Evolutionary conservation across 2,329 filamentous ascomycete genomes (phyloP).

Genomic region (Aspergillus melleus): DNA sequence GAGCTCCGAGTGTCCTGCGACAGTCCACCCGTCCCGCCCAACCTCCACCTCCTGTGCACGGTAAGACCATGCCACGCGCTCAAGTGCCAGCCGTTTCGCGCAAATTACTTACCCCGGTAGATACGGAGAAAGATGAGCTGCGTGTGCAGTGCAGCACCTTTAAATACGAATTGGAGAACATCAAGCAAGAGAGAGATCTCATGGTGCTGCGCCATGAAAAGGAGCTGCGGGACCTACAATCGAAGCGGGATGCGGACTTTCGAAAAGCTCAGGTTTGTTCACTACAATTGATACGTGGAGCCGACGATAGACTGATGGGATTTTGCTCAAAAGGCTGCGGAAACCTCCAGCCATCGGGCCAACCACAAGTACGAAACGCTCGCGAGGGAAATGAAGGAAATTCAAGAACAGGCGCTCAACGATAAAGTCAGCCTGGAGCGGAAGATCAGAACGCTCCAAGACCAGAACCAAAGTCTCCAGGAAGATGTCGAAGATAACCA

Average conservation of each 20-base stretch:
- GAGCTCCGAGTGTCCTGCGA: constrained; percentile 35
- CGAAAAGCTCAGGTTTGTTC: constrained; percentile 59
- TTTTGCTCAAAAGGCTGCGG: constrained; percentile 44
- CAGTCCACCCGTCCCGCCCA: constrained; percentile 35
- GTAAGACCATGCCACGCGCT: constrained; percentile 24
- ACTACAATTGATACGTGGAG: neutral
- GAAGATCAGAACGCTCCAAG: constrained; percentile 58
- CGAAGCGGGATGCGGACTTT: constrained; percentile 83
- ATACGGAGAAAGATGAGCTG: constrained; percentile 68
- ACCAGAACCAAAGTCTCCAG: constrained; percentile 70
- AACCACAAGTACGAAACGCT: constrained; percentile 57
- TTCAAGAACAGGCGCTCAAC: constrained; percentile 55
- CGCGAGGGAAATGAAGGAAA: constrained; percentile 55
- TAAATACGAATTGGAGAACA: constrained; percentile 81
- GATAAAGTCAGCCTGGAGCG: constrained; percentile 58
- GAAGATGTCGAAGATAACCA: constrained; percentile 84
- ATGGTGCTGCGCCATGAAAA: constrained; percentile 75
- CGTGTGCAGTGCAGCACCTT: constrained; percentile 87
- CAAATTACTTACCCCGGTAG: constrained; percentile 23
- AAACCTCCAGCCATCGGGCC: constrained; percentile 52
- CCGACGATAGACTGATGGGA: neutral
- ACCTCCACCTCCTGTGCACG: constrained; percentile 36
- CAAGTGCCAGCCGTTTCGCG: neutral
- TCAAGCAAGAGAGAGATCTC: constrained; percentile 86
- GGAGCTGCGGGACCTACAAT: constrained; percentile 76